A percentile compares a stretch with the other conserved stretches of the same genome.
Evolutionary conservation across 2,329 filamentous ascomycete species (phyloP).

Genomic region (Ilyonectria sp.): DNA sequence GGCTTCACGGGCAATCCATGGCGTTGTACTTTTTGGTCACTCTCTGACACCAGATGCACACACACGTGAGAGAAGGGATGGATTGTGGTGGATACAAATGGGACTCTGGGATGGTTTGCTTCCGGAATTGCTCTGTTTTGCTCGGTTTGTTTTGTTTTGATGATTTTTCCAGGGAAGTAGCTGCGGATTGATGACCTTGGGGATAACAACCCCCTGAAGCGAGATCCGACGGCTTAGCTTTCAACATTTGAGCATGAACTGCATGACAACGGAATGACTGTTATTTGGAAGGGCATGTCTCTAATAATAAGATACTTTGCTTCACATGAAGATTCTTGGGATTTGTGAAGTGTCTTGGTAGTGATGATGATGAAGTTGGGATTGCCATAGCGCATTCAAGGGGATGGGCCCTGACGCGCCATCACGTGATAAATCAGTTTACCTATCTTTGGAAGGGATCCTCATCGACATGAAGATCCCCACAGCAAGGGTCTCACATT

Average conservation of each 20-base stretch:
- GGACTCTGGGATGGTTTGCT: neutral
- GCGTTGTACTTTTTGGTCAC: conserved; percentile 9
- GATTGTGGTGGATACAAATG: neutral
- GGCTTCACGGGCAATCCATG: neutral
- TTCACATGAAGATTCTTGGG: neutral
- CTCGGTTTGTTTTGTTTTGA: neutral
- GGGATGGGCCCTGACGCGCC: neutral
- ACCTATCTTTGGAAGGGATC: neutral
- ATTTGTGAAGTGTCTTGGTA: neutral
- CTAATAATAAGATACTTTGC: neutral
- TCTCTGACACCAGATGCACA: conserved; percentile 7
- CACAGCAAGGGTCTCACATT: neutral
- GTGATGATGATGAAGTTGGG: neutral
- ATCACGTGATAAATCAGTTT: neutral
- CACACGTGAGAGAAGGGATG: neutral
- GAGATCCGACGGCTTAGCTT: neutral
- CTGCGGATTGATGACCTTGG: neutral
- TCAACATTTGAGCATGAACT: neutral
- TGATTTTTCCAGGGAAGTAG: neutral
- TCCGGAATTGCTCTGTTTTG: neutral
- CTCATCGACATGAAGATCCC: neutral
- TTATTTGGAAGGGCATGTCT: neutral
- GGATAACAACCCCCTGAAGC: neutral
- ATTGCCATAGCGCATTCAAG: neutral
- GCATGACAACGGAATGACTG: neutral